A percentile compares a stretch with the other conserved stretches of the same genome.
phyloP scores from a whole-genome alignment of 176 grass and related monocot genomes.

The Cenchrus purpureus region DNA sequence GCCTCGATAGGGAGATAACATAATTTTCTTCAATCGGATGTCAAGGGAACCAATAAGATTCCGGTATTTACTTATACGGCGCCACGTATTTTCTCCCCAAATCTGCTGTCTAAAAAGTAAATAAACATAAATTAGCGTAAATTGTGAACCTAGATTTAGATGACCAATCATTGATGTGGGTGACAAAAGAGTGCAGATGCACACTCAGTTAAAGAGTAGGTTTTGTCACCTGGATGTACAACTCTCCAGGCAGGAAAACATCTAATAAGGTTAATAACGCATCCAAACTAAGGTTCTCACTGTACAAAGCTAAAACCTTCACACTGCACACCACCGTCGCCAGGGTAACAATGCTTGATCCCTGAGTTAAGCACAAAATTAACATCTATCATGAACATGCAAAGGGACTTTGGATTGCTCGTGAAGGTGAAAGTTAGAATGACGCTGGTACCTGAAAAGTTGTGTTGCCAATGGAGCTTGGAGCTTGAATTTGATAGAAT shows the following conservation, averaged over 20 bases:
- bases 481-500: accelerated
- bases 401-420: background rate
- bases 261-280: background rate
- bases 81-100: too few relatives aligned
- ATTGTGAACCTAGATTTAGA: too few relatives aligned
- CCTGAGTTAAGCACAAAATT: background rate
- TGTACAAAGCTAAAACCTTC: background rate
- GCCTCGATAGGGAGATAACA: too few relatives aligned
- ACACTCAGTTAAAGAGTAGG: too few relatives aligned
- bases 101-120: too few relatives aligned
- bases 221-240: too few relatives aligned
- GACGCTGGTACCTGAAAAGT: background rate
- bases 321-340: background rate
- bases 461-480: background rate
- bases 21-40: too few relatives aligned
- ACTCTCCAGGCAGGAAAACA: background rate
- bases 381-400: background rate
- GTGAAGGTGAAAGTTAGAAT: background rate
- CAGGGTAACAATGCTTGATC: background rate
- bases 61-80: too few relatives aligned
- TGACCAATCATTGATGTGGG: too few relatives aligned
- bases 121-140: too few relatives aligned
- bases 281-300: background rate
- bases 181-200: too few relatives aligned
- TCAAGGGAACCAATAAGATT: too few relatives aligned